Percentiles rank a stretch among this genome's conserved stretches.
Conservation (phyloP, 106 monocot genomes). For the Dendrobium officinale region DNA sequence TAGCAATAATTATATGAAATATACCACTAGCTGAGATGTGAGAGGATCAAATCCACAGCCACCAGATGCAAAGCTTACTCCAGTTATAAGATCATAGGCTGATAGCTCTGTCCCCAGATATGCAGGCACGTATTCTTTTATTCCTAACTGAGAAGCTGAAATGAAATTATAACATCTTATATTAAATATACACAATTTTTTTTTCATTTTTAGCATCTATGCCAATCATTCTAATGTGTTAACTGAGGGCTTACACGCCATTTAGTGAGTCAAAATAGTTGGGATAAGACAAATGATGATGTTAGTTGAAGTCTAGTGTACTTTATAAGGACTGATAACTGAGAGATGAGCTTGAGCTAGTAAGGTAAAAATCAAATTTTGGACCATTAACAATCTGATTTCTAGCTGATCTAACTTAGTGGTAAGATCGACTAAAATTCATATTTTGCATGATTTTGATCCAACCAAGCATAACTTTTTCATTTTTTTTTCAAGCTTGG, state of each 20-base stretch:
- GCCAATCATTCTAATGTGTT: neutral
- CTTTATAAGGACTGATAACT: neutral
- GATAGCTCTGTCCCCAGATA: constrained; percentile 39
- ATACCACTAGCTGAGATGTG: constrained; percentile 48
- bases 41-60: constrained; percentile 73
- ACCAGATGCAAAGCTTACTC: constrained; percentile 92
- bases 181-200: neutral
- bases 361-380: no score
- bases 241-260: neutral
- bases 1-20: neutral
- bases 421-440: no score
- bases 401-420: no score
- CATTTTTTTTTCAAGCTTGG: neutral
- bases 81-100: constrained; percentile 64
- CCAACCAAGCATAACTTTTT: neutral
- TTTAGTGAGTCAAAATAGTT: no score
- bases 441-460: no score
- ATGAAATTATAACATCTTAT: neutral
- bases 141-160: constrained; percentile 58
- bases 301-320: neutral
- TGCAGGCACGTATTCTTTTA: constrained; percentile 76
- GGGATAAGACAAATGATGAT: no score
- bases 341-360: neutral
- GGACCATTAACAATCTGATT: no score
- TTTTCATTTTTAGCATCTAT: neutral